These are phyloP conservation scores for Metschnikowia proteae DNA, from an alignment of 805 yeast species.

Conservation along the genomic window DNA sequence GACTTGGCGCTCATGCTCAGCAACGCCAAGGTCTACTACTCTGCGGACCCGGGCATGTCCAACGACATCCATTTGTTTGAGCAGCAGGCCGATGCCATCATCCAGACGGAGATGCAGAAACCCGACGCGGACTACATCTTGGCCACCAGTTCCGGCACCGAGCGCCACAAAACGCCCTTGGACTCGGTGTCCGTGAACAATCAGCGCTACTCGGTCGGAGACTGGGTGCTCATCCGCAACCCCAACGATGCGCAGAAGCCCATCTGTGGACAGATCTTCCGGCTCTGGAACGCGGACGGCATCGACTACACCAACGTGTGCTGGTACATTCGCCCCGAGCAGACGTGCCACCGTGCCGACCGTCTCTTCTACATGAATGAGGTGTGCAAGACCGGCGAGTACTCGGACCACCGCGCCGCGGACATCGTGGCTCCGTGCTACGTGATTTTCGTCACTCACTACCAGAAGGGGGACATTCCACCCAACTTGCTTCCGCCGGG, in stretches of 20 bases:
- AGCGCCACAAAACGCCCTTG: constrained; percentile 68
- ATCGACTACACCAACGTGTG: constrained; percentile 88
- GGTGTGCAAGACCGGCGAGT: constrained; percentile 95
- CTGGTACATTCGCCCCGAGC: constrained; percentile 98
- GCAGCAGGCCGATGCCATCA: constrained; percentile 50
- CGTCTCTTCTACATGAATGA: constrained; percentile 88
- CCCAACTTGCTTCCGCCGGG: constrained; percentile 56
- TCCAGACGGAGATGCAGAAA: constrained; percentile 68
- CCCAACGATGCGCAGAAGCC: constrained; percentile 88
- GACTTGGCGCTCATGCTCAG: constrained; percentile 74
- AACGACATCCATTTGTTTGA: constrained; percentile 65
- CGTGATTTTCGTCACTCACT: constrained; percentile 90
- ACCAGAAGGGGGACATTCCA: constrained; percentile 91
- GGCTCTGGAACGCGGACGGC: constrained; percentile 89
- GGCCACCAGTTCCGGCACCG: constrained; percentile 39
- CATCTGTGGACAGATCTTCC: constrained; percentile 87
- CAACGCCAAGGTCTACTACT: constrained; percentile 61
- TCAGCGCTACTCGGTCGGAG: constrained; percentile 78
- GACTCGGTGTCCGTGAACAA: constrained; percentile 73
- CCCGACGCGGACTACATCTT: constrained; percentile 74
- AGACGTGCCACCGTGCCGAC: constrained; percentile 91
- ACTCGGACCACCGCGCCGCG: constrained; percentile 85
- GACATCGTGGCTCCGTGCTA: constrained; percentile 93
- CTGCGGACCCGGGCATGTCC: constrained; percentile 51
- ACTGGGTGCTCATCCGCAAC: constrained; percentile 87